phyloP scores from a whole-genome alignment of 306 rosid genomes.

The Casuarina cunninghamiana region DNA sequence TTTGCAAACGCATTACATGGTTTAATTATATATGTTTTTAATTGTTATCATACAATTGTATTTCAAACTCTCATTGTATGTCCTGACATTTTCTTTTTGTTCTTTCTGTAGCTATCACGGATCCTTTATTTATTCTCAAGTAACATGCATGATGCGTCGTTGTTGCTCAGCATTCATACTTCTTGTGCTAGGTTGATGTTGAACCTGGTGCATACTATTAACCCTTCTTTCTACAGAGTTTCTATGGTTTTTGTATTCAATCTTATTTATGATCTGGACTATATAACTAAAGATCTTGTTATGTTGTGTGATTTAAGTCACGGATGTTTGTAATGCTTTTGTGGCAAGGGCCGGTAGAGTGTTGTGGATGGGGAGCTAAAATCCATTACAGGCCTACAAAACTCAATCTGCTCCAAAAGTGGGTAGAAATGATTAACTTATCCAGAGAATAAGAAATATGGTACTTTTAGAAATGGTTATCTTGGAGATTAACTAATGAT shows the following conservation, averaged over 20 bases:
- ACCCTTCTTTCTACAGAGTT: constrained; percentile 25
- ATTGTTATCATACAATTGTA: constrained; percentile 6
- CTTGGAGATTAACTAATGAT: too few relatives aligned
- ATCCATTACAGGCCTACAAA: not conserved
- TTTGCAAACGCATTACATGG: not conserved
- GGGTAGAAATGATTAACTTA: not conserved
- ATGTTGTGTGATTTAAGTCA: constrained; percentile 13
- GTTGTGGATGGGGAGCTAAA: not conserved
- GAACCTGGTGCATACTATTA: constrained; percentile 72
- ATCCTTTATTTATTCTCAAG: constrained; percentile 96
- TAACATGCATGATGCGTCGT: constrained; percentile 97
- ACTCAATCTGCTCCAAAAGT: not conserved
- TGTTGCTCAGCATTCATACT: constrained; percentile 94
- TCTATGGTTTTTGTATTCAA: constrained; percentile 12
- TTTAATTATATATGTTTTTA: constrained; percentile 7
- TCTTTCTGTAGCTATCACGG: constrained; percentile 75
- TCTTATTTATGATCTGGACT: constrained; percentile 1
- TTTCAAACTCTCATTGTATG: constrained; percentile 29
- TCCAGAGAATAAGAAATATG: too few relatives aligned
- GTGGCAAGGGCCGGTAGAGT: constrained; percentile 17
- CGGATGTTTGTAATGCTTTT: constrained; percentile 23
- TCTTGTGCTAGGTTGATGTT: constrained; percentile 98
- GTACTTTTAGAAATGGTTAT: too few relatives aligned
- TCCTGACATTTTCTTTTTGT: constrained; percentile 24
- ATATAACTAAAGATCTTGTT: constrained; percentile 2